Evolutionary conservation across 352 stramenopile genomes (phyloP), one percentile per base, ranked within the genome.

Genomic region (Globisporangium viniferum): DNA sequence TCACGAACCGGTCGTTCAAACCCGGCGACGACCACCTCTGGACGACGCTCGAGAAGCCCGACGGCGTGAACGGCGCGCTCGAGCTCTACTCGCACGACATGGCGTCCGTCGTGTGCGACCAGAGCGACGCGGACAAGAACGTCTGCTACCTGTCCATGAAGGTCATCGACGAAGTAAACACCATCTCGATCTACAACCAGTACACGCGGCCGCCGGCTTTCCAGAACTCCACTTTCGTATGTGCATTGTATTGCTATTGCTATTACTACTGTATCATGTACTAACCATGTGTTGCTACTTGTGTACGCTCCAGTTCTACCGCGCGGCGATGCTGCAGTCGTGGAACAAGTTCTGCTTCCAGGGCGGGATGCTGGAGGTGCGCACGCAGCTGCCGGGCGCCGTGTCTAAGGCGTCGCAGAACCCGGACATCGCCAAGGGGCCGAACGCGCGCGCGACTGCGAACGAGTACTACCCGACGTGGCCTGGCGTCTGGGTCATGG

Each of bases 331-430:
- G 91, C 44, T 98, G 6, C 93, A 97, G 71, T 79, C 72, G 35
- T 98, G 94, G 94, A 95, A 98, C 81, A 98, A 98, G 77, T 98
- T 98, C 67, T 98, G 92, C 74, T 98, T 98, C 72, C 95, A 94
- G 46, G 93, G 94, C 51, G 94, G 92, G 14, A 97, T 98, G 71
- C 67, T 99, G 9, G 94, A 98, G 76, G 86, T 98, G 36, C 81
- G 89, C 35, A 88, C 94, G 2, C 90, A 97, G 66, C 79, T 98
- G 10, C 96, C 96, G 1, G 95, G 87, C 6, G 86, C 94, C 73
- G 90, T 71, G 59, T 76, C 80, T 44, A 83, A 89, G 31, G 82
- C 91, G 24, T 81, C 77, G 56, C 67, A 72, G 24, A 92, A 92
- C 36, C 80, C 84, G 18, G 80, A 92, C 62, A 35, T 86, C n/a